Base-by-base conservation (phyloP, 805 yeast genomes). In the Ogataea haglerorum region DNA sequence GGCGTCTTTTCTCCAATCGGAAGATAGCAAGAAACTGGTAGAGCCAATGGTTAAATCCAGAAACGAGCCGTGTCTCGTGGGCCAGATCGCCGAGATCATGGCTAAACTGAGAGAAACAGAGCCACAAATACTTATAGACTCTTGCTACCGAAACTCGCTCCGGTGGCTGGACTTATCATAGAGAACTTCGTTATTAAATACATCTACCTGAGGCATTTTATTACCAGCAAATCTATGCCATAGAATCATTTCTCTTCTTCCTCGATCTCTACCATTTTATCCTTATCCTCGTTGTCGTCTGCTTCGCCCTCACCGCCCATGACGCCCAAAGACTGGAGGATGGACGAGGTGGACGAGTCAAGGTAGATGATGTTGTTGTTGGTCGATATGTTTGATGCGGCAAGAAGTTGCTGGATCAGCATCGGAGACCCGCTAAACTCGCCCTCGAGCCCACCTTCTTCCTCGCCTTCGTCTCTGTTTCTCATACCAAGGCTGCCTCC, bases 41-140 rank as follows among this genome's bases (percentile, higher is more conserved):
- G 37, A 57, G 13, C 80, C 81, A 3, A 49, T 87, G 69, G 75
- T 93, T 30, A 84, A 84, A 48, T 82, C 91, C 0, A 72, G 99
- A 56, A 89, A 93, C 60, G 99, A 93, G 61, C 99, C 99, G 0
- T 89, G 95, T 36, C 73, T 78, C 31, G 78, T 93, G 39, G 87
- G 88, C 3, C 77, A 79, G 42, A 89, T 89, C 0, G 97, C 95
- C 1, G 77, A 75, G 43, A 79, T 80, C 2, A 67, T 85, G 28
- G 72, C 85, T 2, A 73, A 69, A 12, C 55, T 83, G 34, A 73
- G 70, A 46, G 58, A 59, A 0, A 48, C 72, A 2, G 53, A 71
- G 0, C 63, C 77, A 4, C 61, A 69, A 19, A 64, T 61, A 10
- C 61, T 85, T 3, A 67, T 73, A 10, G 70, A 71, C 6, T 53